Evolutionary conservation across 2,329 filamentous ascomycete genomes (phyloP), one percentile per base, ranked within the genome.

Genomic region (Scytalidium lignicola): DNA sequence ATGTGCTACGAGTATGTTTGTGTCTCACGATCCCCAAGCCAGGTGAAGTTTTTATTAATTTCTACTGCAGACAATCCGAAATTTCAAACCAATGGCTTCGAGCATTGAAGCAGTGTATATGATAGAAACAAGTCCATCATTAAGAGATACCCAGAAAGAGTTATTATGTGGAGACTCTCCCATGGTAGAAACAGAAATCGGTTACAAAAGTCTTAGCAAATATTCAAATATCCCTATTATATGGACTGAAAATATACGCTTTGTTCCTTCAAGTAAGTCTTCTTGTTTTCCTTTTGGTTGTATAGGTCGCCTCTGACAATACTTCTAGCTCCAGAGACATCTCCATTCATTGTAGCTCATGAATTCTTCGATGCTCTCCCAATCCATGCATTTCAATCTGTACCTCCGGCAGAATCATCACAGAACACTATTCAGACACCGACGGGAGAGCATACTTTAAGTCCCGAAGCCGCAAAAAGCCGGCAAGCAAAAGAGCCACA

Each of bases 281-380:
- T 41, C 2, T 13, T 18, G 32, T 15, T n/a, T n/a, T n/a, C n/a
- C 39, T 21, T 39, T 18, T 9, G 41, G 21, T 18, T 19, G 21
- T 15, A 22, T 22, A 9, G 41, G 18, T 15, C 8, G 23, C 29
- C 46, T 28, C 50, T 52, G 19, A 51, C 42, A 22, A 43, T 20
- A 44, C n/a, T 12, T 21, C 45, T 57, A 85, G 83, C 80, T 52
- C 70, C 82, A 19, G 76, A 78, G 52, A 88, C 86, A 63, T 88
- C 84, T 19, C 92, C 93, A 1, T 95, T 97, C 67, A 95, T 99
- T 52, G 81, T 97, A 44, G 93, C 93, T 3, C 93, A 99, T 66
- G 93, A 99, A 66, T 97, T 99, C 75, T 99, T 99, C 71, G 93
- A 99, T 60, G 93, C 93, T 2, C 83, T 99, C 1, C 93, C 93